Base-by-base conservation (phyloP, 176 grass and related monocot species). In the Leersia perrieri region DNA sequence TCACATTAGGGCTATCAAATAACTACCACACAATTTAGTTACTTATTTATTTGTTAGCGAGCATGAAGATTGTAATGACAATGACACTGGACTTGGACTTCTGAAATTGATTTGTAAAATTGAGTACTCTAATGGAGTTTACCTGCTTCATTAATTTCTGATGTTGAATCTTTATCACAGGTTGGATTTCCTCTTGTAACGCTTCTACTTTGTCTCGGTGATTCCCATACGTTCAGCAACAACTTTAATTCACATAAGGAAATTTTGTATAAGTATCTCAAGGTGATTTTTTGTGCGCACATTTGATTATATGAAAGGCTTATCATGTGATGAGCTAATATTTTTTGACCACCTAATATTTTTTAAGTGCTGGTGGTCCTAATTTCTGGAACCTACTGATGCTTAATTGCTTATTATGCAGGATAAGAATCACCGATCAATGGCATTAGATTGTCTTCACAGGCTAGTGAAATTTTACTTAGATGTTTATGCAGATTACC, bases 351-450 rank as follows among this genome's bases (percentile, higher is more conserved):
- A 71, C 9, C 42, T 71, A 60, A 65, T 38, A 70, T 47, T 71
- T 35, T 79, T 65, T 70, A 42, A 42, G 9, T 74, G 15, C 47
- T 76, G n/a, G 13, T 27, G 18, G 51, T 58, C 66, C 29, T 15
- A 80, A 16, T 77, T 60, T 66, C 25, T 57, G 61, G 68, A 83
- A 75, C 44, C 66, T 57, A 89, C 39, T 73, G 77, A 44, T 86
- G 30, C 81, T 74, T 75, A 45, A 28, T 49, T 28, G 13, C 71
- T 76, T 84, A 31, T 88, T 25, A 44, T 73, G 78, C 93, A 97
- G 93, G 96, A 98, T 49, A 98, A 98, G 85, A 98, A 93, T 88
- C 96, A 95, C 75, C 92, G 96, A 15, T 98, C 96, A 47, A 98
- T 98, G 96, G 90, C 92, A 82, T 85, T 98, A 62, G 96, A 98